Conservation (phyloP, 1,284 basidiomycete species). For the Chiua sp. region DNA sequence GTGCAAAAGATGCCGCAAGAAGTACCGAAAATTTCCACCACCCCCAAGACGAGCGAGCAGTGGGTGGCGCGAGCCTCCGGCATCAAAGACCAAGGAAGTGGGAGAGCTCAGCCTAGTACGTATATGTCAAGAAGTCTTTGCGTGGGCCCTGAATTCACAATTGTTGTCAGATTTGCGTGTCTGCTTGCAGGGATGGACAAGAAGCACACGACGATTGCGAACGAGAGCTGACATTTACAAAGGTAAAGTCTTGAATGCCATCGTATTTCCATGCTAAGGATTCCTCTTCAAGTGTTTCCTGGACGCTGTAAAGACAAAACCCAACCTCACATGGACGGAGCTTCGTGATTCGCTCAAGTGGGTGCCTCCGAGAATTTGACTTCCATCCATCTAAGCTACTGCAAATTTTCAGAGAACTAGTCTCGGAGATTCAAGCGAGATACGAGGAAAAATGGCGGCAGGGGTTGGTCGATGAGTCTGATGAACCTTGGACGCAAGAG, state of each 20-base stretch:
- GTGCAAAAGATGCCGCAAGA: not conserved
- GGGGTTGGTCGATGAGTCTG: no score
- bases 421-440: conserved; percentile 19
- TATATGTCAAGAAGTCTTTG: not conserved
- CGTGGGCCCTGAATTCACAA: not conserved
- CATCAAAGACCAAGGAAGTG: conserved; percentile 5
- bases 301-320: conserved; percentile 15
- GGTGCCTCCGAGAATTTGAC: conserved; percentile 4
- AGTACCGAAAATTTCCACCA: not conserved
- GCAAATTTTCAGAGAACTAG: conserved; percentile 8
- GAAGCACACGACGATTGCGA: conserved; percentile 25
- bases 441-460: conserved; percentile 17
- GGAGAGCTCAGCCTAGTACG: conserved; percentile 28
- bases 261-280: not conserved
- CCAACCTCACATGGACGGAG: conserved; percentile 26
- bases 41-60: conserved; percentile 10
- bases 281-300: conserved; percentile 29
- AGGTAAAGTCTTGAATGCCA: conserved; percentile 15
- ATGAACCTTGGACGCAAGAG: conserved; percentile 18
- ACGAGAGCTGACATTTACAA: conserved; percentile 30
- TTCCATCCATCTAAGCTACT: not conserved
- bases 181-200: conserved; percentile 34
- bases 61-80: conserved; percentile 6
- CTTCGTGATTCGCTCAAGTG: conserved; percentile 27
- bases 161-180: conserved; percentile 30